Base-by-base conservation (phyloP, 768 basidiomycete genomes). In the Floccularia luteovirens region DNA sequence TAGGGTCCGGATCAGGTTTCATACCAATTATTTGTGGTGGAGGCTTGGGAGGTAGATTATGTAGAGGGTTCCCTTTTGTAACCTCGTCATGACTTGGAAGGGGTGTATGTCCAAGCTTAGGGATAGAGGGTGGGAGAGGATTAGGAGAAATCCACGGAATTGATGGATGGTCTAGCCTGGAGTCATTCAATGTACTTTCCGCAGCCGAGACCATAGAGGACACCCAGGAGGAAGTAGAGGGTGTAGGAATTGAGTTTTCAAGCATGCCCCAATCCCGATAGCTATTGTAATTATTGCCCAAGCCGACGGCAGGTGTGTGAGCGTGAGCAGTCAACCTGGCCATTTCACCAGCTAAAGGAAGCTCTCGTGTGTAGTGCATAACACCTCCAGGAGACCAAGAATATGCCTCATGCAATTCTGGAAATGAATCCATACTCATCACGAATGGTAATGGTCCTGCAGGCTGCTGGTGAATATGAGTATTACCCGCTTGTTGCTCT, bases 1-100 rank as follows among this genome's bases (percentile, higher is more conserved):
- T 56, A 0, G 64, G 60, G 42, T 73, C 69, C 10, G 57, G 60
- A 38, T 75, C 68, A 3, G 62, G 67, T 35, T 58, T 54, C 63
- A 72, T 67, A 10, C 75, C 75, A 31, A 75, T 75, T 1, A 53
- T 34, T 12, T 39, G 46, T 41, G 51, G 44, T 25, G 47, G 43
- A n/a, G 45, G 48, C 38, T 48, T 52, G 7, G 44, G 41, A 34
- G 48, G 49, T 28, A 51, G 51, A 27, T 30, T 40, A 43, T 43
- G 49, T 42, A 36, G 31, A 38, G 33, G 40, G n/a, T n/a, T n/a
- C n/a, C n/a, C n/a, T n/a, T n/a, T n/a, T n/a, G n/a, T n/a, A n/a
- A n/a, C n/a, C n/a, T n/a, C n/a, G n/a, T n/a, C n/a, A n/a, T n/a
- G n/a, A n/a, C n/a, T n/a, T n/a, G n/a, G n/a, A n/a, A n/a, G n/a